phyloP scores from a whole-genome alignment of 148 eudicot species.

The Suaeda aralocaspica region DNA sequence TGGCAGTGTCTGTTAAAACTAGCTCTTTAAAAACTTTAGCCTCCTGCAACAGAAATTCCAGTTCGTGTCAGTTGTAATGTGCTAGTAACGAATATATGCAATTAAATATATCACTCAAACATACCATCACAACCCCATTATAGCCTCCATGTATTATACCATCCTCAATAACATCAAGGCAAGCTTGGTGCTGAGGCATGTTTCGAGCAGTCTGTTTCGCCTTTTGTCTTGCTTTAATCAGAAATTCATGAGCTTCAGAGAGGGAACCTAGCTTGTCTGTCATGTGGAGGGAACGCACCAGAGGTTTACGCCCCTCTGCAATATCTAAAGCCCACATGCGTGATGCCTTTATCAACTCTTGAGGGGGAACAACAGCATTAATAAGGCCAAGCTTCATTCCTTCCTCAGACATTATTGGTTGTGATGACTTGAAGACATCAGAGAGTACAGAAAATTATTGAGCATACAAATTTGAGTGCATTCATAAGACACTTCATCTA shows the following conservation, averaged over 20 bases:
- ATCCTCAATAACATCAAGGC: constrained; percentile 84
- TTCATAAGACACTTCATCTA: background rate
- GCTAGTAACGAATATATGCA: background rate
- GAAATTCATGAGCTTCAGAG: constrained; percentile 52
- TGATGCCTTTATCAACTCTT: constrained; percentile 64
- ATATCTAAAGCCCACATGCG: constrained; percentile 85
- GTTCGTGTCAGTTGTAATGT: constrained; percentile 7
- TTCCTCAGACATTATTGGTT: constrained; percentile 77
- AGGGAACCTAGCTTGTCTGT: constrained; percentile 74
- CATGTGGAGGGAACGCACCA: constrained; percentile 77
- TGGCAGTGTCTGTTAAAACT: constrained; percentile 60
- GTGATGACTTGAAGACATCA: constrained; percentile 48
- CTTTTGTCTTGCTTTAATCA: constrained; percentile 63
- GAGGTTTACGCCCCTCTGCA: constrained; percentile 65
- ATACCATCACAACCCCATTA: constrained; percentile 73
- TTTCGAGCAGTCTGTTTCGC: constrained; percentile 67
- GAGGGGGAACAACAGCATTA: constrained; percentile 71
- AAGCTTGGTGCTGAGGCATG: constrained; percentile 86
- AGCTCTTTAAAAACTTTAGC: constrained; percentile 53
- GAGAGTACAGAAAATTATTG: background rate
- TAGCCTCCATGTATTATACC: constrained; percentile 88
- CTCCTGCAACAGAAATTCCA: constrained; percentile 45
- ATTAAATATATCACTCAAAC: background rate
- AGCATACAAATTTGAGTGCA: background rate
- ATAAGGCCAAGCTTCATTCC: constrained; percentile 77